These are phyloP conservation scores for Plasmodium gaboni DNA, from an alignment of 169 alveolate genomes.

Conservation along the genomic window DNA sequence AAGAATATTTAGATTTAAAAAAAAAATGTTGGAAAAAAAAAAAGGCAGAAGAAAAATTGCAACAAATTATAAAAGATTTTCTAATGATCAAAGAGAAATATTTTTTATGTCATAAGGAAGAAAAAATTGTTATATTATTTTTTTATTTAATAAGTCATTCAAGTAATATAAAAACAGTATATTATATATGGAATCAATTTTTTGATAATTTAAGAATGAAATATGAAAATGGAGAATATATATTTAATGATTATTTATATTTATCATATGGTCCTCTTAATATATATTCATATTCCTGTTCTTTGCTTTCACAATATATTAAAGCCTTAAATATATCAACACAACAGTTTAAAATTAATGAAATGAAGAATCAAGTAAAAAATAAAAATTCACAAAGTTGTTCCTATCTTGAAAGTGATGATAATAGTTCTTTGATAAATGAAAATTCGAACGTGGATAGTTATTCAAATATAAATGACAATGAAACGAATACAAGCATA, in stretches of 20 bases:
- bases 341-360: slow-evolving; percentile 70
- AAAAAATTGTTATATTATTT: slow-evolving; percentile 39
- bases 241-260: slow-evolving; percentile 35
- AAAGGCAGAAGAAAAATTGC: not conserved
- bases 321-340: slow-evolving; percentile 69
- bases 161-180: slow-evolving; percentile 60
- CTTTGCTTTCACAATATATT: slow-evolving; percentile 56
- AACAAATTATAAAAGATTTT: slow-evolving; percentile 45
- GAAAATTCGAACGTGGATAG: slow-evolving; percentile 2
- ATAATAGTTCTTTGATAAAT: slow-evolving; percentile 5
- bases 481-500: not conserved
- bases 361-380: slow-evolving; percentile 14
- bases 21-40: slow-evolving; percentile 1
- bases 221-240: slow-evolving; percentile 64
- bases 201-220: slow-evolving; percentile 50
- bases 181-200: slow-evolving; percentile 71
- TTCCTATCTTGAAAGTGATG: slow-evolving; percentile 16
- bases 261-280: slow-evolving; percentile 67
- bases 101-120: slow-evolving; percentile 66
- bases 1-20: not conserved
- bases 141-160: slow-evolving; percentile 63
- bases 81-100: slow-evolving; percentile 50
- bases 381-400: slow-evolving; percentile 25
- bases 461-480: slow-evolving; percentile 12
- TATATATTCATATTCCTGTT: slow-evolving; percentile 52